phyloP scores from a whole-genome alignment of 305 asterid species.

The Nicotiana rustica region DNA sequence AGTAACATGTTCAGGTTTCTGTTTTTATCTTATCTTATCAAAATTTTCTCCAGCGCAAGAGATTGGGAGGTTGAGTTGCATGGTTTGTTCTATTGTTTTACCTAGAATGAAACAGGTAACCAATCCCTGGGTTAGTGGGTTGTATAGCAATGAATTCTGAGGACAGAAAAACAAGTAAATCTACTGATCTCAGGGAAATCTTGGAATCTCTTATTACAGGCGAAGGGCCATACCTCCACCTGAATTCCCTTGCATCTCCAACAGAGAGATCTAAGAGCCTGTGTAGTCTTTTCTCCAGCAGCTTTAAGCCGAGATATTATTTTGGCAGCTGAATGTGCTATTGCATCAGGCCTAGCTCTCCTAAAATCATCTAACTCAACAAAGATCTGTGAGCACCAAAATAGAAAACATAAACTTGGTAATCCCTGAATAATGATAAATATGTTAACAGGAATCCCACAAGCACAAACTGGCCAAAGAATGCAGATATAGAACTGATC shows the following conservation, averaged over 20 bases:
- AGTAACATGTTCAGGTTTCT: slow-evolving; percentile 31
- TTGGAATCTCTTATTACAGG: background rate
- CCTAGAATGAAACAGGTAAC: background rate
- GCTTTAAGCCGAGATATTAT: slow-evolving; percentile 85
- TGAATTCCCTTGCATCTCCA: slow-evolving; percentile 96
- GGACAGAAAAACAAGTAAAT: slow-evolving; percentile 8
- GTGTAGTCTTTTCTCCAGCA: slow-evolving; percentile 90
- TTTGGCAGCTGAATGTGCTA: slow-evolving; percentile 91
- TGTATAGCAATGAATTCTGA: background rate
- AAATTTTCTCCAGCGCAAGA: background rate
- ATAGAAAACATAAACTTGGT: slow-evolving; percentile 39
- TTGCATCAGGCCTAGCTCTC: slow-evolving; percentile 92
- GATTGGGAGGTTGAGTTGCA: slow-evolving; percentile 8
- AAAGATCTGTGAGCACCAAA: slow-evolving; percentile 53
- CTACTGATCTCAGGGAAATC: slow-evolving; percentile 16
- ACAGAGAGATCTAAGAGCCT: slow-evolving; percentile 90
- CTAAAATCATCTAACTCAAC: slow-evolving; percentile 86
- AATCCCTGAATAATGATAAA: slow-evolving; percentile 21
- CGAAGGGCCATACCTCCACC: slow-evolving; percentile 72
- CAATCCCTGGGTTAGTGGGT: background rate
- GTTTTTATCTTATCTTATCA: background rate
- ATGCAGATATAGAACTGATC: slow-evolving; percentile 24
- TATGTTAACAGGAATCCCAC: background rate
- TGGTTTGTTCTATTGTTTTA: background rate
- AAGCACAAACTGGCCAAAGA: slow-evolving; percentile 37